Base-by-base conservation (phyloP, 2,329 filamentous ascomycete species). In the Golovinomyces cichoracearum region DNA sequence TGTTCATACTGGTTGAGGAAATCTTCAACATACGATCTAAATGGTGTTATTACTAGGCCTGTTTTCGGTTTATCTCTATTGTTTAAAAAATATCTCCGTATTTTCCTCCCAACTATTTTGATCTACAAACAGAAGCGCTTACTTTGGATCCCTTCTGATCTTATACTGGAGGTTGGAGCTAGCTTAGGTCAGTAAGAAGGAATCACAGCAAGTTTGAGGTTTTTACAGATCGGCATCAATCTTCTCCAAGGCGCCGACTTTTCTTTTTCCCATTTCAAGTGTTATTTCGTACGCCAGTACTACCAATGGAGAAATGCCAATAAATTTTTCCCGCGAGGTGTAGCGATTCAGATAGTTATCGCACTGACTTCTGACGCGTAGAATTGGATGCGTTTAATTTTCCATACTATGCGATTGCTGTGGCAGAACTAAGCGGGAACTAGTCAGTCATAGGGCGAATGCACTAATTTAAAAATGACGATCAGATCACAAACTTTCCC, bases 241-340 rank as follows among this genome's bases (percentile, higher is more conserved):
- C 72, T 94, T 94, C 66, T 94, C 86, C 64, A 94, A 76, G 52
- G 86, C 86, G 49, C 82, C 83, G 51, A 93, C 73, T 67, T 90
- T 92, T 63, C 85, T 74, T 66, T 93, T 93, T 51, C 76, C 82
- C 76, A 84, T 90, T 51, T 48, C 54, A 54, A 50, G 22, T 45
- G 47, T 49, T 51, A 41, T 40, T 49, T n/a, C n/a, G n/a, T n/a
- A n/a, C n/a, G n/a, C n/a, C n/a, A n/a, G n/a, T n/a, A n/a, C n/a
- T n/a, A n/a, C n/a, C n/a, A n/a, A n/a, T n/a, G n/a, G n/a, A n/a
- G n/a, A n/a, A n/a, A n/a, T n/a, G n/a, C n/a, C n/a, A n/a, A n/a
- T n/a, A n/a, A n/a, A n/a, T n/a, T n/a, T n/a, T n/a, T n/a, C n/a
- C n/a, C n/a, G n/a, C n/a, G n/a, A n/a, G n/a, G n/a, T n/a, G n/a